Percentiles rank a stretch among this genome's conserved stretches.
Conservation (phyloP, 208 protist species). For the Polymyxa betae region DNA sequence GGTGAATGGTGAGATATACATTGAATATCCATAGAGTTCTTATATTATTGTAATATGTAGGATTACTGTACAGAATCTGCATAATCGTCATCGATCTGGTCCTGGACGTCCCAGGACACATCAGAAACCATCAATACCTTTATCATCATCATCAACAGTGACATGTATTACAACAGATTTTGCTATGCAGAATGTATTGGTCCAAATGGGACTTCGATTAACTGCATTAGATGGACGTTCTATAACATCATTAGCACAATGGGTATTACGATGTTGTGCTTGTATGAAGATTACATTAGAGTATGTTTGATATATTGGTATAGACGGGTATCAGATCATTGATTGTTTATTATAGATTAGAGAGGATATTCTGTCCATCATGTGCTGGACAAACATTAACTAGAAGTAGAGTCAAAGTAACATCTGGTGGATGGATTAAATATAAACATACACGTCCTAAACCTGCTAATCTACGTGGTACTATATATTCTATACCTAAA, state of each 20-base stretch:
- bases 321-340: too few species aligned
- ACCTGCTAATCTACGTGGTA: conserved; percentile 3
- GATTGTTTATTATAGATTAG: too few species aligned
- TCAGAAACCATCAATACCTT: too few species aligned
- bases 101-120: too few species aligned
- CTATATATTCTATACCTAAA: conserved; percentile 32
- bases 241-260: neutral
- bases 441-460: neutral
- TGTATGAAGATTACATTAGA: conserved; percentile 22
- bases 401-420: conserved; percentile 22
- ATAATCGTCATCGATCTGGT: too few species aligned
- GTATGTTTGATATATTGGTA: too few species aligned
- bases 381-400: conserved; percentile 10
- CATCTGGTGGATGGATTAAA: conserved; percentile 22
- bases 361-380: neutral
- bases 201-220: conserved; percentile 16
- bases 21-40: too few species aligned
- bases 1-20: too few species aligned
- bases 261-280: neutral
- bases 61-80: too few species aligned
- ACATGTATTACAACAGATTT: conserved; percentile 36
- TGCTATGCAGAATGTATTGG: conserved; percentile 47
- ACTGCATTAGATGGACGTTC: neutral
- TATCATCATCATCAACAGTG: neutral
- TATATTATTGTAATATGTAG: too few species aligned